Evolutionary conservation across 1,284 basidiomycete species (phyloP).

Genomic region (Cutaneotrichosporon dermatis): DNA sequence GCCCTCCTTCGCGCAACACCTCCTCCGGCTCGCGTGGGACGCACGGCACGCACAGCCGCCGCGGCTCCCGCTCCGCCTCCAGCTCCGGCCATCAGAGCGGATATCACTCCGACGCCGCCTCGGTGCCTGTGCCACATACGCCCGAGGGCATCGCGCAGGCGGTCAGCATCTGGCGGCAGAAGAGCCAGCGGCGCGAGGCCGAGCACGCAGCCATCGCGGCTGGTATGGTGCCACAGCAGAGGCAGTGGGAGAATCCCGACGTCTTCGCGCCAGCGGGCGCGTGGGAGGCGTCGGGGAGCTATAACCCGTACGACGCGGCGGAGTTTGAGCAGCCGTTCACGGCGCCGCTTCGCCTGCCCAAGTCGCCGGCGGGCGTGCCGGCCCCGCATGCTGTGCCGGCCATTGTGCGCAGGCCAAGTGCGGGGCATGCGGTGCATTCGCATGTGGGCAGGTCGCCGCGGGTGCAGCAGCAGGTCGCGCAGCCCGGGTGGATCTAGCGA

Average conservation of each 20-base stretch:
- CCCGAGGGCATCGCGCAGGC: constrained; percentile 12
- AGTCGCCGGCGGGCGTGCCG: neutral
- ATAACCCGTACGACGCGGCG: constrained; percentile 5
- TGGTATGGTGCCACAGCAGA: neutral
- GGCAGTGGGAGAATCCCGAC: constrained; percentile 2
- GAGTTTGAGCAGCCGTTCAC: constrained; percentile 5
- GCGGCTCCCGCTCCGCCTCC: neutral
- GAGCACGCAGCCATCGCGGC: neutral
- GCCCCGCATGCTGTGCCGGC: neutral
- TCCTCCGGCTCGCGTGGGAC: neutral
- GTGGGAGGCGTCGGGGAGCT: constrained; percentile 5
- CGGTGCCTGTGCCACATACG: constrained; percentile 6
- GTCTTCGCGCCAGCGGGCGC: constrained; percentile 8
- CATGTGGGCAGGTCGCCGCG: neutral
- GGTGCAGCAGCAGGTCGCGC: constrained; percentile 4
- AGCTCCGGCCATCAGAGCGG: constrained; percentile 8
- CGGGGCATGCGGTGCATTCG: neutral
- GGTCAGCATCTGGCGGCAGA: constrained; percentile 13
- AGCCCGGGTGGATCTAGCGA: constrained; percentile 4
- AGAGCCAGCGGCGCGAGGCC: constrained; percentile 8
- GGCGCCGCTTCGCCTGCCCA: constrained; percentile 2
- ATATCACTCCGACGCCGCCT: constrained; percentile 3
- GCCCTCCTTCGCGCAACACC: constrained; percentile 1
- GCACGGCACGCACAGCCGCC: neutral
- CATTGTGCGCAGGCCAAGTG: neutral